Conservation (phyloP, 2,329 filamentous ascomycete genomes). For the Trichophaea hybrida region DNA sequence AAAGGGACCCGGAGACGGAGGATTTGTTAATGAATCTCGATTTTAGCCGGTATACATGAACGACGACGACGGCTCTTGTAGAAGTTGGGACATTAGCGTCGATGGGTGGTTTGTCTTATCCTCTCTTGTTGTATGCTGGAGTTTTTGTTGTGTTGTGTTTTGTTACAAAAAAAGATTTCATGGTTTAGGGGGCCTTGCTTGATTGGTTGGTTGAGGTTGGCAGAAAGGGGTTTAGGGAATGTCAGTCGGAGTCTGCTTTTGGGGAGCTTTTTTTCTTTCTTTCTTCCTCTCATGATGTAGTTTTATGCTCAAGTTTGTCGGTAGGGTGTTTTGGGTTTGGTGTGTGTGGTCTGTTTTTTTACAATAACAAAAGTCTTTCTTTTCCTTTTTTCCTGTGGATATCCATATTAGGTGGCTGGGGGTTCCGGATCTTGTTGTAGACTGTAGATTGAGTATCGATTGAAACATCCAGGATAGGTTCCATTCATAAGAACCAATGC, state of each 20-base stretch:
- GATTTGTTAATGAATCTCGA: conserved; percentile 19
- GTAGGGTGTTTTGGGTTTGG: neutral
- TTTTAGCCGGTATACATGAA: conserved; percentile 19
- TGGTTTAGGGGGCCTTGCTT: conserved; percentile 2
- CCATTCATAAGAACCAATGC: neutral
- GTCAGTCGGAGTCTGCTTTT: neutral
- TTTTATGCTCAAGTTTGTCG: neutral
- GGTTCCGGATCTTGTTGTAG: too few species aligned
- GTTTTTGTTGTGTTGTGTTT: neutral
- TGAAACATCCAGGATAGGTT: neutral
- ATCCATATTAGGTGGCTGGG: too few species aligned
- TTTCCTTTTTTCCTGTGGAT: neutral
- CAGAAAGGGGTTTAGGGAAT: neutral
- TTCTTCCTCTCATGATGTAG: conserved; percentile 8
- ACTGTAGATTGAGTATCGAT: neutral
- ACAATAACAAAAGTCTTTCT: conserved; percentile 12
- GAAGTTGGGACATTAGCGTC: too few species aligned
- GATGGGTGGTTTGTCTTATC: neutral
- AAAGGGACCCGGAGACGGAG: conserved; percentile 14
- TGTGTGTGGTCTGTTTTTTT: conserved; percentile 4
- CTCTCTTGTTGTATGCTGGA: neutral
- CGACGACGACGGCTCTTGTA: neutral
- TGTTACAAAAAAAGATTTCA: conserved; percentile 2
- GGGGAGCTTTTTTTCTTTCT: conserved; percentile 5
- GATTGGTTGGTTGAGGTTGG: conserved; percentile 1